Base-by-base conservation (phyloP, 257 asterid species). In the Dorcoceras hygrometricum region DNA sequence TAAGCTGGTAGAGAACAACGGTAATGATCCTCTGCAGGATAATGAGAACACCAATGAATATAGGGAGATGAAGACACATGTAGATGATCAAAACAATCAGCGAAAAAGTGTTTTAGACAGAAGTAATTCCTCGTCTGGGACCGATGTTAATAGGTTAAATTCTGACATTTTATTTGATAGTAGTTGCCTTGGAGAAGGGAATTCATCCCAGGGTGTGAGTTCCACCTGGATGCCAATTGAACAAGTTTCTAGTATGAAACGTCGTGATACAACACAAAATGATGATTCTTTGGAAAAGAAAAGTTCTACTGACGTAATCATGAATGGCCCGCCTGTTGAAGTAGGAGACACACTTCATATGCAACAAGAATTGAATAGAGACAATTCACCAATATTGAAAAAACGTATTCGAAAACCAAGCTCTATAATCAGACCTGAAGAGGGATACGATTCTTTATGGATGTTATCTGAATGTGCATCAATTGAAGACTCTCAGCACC, bases 371-470 rank as follows among this genome's bases (percentile, higher is more conserved):
- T 22, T 51, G 64, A 56, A 55, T 54, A 22, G 23, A 55, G 72
- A 65, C 25, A 51, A 73, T 25, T 25, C 62, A 11, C 31, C 36
- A 39, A 28, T 28, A 39, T 55, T n/a, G 56, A 31, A n/a, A 56
- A 74, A 68, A 57, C 57, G 78, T 59, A 57, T 16, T 25, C 46
- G 67, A 20, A 74, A 66, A 53, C 62, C 67, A 23, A 67, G 51
- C 68, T 57, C 78, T 46, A 54, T 63, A 24, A 39, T 39, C 3
- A 68, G 24, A 39, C 28, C 62, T 9, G 78, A 73, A 16, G 78
- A 73, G 62, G 78, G 78, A 11, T 73, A 73, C 28, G 66, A 68
- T 66, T 64, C 72, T 19, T 60, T 51, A 22, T 73, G 72, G 72
- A 59, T 60, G 72, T 59, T 29, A n/a, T 6, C 51, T 18, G 51